Percentiles rank a stretch among this genome's conserved stretches.
phyloP scores from a whole-genome alignment of 192 early-diverging fungal species.

The Diversispora epigaea region DNA sequence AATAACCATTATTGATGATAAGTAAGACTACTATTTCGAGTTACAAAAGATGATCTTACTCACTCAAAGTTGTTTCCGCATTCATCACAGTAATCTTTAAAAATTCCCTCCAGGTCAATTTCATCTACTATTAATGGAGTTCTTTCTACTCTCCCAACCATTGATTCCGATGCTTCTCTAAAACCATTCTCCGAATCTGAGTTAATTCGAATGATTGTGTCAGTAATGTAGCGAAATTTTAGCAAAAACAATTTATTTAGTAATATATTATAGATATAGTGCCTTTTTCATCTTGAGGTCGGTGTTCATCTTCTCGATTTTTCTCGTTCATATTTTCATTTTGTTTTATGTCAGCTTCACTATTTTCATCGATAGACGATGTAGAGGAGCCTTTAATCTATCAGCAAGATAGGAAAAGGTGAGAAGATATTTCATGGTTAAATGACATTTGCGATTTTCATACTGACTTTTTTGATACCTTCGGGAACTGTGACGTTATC shows the following conservation, averaged over 20 bases:
- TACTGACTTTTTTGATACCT: constrained; percentile 21
- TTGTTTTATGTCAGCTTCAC: no score
- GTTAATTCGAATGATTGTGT: no score
- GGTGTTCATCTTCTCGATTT: no score
- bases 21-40: not conserved
- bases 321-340: no score
- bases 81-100: constrained; percentile 13
- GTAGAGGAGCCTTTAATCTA: no score
- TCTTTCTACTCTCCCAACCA: constrained; percentile 29
- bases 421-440: no score
- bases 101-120: constrained; percentile 21
- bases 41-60: constrained; percentile 2
- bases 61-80: constrained; percentile 31
- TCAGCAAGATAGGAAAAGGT: no score
- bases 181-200: constrained; percentile 13
- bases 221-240: no score
- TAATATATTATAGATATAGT: no score
- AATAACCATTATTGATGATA: not conserved
- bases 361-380: no score
- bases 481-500: constrained; percentile 22
- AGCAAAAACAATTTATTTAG: no score
- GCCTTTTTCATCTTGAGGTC: no score
- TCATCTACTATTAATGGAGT: constrained; percentile 13
- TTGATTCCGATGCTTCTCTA: constrained; percentile 14
- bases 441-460: constrained; percentile 9